Base-by-base conservation (phyloP, 2,329 filamentous ascomycete species). In the Fusarium subglutinans region DNA sequence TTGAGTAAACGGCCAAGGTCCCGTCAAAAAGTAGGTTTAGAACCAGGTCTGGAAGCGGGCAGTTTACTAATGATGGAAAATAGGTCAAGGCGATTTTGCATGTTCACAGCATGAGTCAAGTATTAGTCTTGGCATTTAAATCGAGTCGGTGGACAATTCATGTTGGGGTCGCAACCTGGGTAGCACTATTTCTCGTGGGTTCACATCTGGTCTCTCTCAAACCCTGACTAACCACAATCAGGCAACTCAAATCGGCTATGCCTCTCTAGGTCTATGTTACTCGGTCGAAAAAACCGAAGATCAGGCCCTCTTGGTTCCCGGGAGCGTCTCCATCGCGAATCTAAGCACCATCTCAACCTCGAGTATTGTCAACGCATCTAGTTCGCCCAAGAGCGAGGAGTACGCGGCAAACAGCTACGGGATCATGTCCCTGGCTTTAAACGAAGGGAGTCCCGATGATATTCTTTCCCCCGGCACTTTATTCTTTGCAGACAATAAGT, bases 1-100 rank as follows among this genome's bases (percentile, higher is more conserved):
- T 28, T 47, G 26, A 47, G 26, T 22, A 47, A 22, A 9, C 9
- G 45, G 45, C 45, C 45, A 4, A 47, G 45, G 18, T 47, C 45
- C 4, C 26, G 45, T 22, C 45, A 47, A 28, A 47, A 47, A 11
- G 45, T 22, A 11, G 3, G 18, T 11, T 8, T 15, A 15, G 26
- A 11, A 11, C 6, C 18, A 22, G 13, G 2, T 22, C 0, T n/a
- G 13, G 45, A 22, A 28, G 9, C 6, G 6, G 9, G 4, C 3
- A 22, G 13, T 47, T 15, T 8, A 8, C 26, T 47, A 22, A 47
- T 22, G 5, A 0, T 28, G 4, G 2, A 28, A 28, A 26, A 47
- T 8, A 47, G 45, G 45, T 47, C 18, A 47, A 22, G 13, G 45
- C 45, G 6, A 47, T 47, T 22, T 22, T 47, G 9, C 45, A 47